Conservation (phyloP, 257 asterid genomes). For the Solanum chiquidenum region DNA sequence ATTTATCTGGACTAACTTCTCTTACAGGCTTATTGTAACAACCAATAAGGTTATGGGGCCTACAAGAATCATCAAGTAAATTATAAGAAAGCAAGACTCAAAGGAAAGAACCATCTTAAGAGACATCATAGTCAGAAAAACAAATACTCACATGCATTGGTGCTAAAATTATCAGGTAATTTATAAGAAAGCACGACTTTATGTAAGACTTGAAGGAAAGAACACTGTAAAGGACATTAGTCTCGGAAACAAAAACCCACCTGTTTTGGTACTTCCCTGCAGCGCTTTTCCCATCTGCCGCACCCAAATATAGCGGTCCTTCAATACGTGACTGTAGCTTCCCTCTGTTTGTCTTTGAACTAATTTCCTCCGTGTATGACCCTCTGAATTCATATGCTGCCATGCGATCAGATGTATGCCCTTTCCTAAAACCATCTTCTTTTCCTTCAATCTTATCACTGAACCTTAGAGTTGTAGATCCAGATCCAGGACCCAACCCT, state of each 20-base stretch:
- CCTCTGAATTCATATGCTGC: constrained; percentile 20
- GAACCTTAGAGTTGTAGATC: constrained; percentile 33
- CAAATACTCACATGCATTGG: not conserved
- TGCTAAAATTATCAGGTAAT: not conserved
- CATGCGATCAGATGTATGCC: constrained; percentile 17
- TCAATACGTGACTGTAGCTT: constrained; percentile 44
- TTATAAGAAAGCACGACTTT: not conserved
- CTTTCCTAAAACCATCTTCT: constrained; percentile 19
- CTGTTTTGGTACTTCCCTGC: constrained; percentile 32
- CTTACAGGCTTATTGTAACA: constrained; percentile 37
- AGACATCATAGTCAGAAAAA: not conserved
- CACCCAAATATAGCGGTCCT: constrained; percentile 31
- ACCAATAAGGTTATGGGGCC: constrained; percentile 30
- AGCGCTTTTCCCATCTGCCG: constrained; percentile 21
- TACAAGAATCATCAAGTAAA: constrained; percentile 4
- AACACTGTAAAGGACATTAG: not conserved
- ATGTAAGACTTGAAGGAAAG: not conserved
- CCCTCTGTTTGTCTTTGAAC: constrained; percentile 24
- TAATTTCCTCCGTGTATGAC: constrained; percentile 23
- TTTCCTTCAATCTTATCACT: constrained; percentile 21
- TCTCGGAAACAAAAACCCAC: constrained; percentile 8
- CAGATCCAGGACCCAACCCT: constrained; percentile 45
- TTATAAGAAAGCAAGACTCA: not conserved
- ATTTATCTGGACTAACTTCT: constrained; percentile 36
- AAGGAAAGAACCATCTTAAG: not conserved